Evolutionary conservation across 352 stramenopile genomes (phyloP).

Genomic region (Globisporangium cederbergense): DNA sequence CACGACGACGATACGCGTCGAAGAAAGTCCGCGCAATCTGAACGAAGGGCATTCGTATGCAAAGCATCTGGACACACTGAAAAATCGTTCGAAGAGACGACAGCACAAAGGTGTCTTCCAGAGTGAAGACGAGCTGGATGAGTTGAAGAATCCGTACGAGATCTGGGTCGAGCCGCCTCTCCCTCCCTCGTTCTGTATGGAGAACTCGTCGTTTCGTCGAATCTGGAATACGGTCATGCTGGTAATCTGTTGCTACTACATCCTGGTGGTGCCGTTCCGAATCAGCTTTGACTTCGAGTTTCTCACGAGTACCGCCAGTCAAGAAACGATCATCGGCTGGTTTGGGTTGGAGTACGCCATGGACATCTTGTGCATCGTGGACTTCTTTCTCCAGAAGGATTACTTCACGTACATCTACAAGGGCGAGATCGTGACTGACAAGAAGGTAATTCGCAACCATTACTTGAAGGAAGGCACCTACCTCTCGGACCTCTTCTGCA

Average conservation of each 20-base stretch:
- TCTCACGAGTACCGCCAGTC: constrained; percentile 12
- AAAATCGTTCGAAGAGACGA: constrained; percentile 15
- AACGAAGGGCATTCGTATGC: constrained; percentile 14
- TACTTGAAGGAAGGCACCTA: constrained; percentile 34
- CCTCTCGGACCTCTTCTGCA: constrained; percentile 25
- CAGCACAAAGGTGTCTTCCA: constrained; percentile 20
- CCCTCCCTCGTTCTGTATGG: constrained; percentile 23
- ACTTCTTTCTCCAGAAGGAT: constrained; percentile 31
- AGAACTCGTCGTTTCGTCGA: constrained; percentile 26
- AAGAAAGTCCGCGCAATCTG: background rate
- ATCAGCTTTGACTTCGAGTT: constrained; percentile 28
- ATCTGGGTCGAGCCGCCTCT: constrained; percentile 31
- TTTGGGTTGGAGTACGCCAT: constrained; percentile 36
- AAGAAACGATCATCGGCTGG: constrained; percentile 20
- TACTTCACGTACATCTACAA: constrained; percentile 32
- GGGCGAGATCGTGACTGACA: constrained; percentile 31
- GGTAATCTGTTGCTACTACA: constrained; percentile 28
- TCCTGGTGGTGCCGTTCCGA: constrained; percentile 31
- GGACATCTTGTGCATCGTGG: constrained; percentile 26
- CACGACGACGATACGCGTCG: background rate
- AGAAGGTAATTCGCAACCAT: constrained; percentile 21
- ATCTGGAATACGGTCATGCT: constrained; percentile 31
- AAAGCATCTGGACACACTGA: constrained; percentile 27
- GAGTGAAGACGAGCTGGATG: background rate
- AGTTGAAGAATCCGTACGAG: constrained; percentile 16